Evolutionary conservation across 176 grass and related monocot genomes (phyloP).

Genomic region (Hyparrhenia diplandra): DNA sequence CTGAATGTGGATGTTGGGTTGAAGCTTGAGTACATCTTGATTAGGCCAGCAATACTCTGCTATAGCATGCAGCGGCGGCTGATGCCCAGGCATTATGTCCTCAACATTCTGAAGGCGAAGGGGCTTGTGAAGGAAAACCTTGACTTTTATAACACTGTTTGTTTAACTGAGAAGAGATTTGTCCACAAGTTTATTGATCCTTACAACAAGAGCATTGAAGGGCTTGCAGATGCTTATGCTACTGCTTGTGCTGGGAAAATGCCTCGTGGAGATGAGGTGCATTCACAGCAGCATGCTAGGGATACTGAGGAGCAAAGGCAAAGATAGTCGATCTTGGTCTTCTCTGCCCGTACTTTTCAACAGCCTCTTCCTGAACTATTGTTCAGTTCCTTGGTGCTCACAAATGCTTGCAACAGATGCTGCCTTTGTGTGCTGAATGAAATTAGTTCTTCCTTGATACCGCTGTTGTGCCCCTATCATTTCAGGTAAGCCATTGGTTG

Average conservation of each 20-base stretch:
- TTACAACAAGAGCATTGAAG: constrained; percentile 19
- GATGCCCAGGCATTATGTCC: constrained; percentile 26
- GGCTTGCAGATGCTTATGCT: constrained; percentile 33
- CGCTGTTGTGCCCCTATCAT: not conserved
- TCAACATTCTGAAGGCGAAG: constrained; percentile 41
- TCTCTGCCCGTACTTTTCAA: not conserved
- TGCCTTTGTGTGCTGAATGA: not conserved
- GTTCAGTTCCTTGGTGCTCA: not conserved
- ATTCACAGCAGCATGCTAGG: not conserved
- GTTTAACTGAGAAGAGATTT: not conserved
- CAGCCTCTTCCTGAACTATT: not conserved
- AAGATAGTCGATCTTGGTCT: not conserved
- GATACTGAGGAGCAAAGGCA: not conserved
- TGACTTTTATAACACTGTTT: not conserved
- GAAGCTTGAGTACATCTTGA: constrained; percentile 13
- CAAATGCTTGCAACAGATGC: not conserved
- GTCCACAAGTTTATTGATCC: constrained; percentile 17
- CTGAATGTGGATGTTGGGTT: constrained; percentile 19
- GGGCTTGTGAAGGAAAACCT: constrained; percentile 20
- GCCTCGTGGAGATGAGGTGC: not conserved
- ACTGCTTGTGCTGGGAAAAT: constrained; percentile 9
- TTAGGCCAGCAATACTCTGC: constrained; percentile 8
- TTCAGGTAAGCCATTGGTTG: not conserved
- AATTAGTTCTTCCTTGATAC: not conserved
- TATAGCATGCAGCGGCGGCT: constrained; percentile 35